A percentile compares a stretch with the other conserved stretches of the same genome.
phyloP scores from a whole-genome alignment of 345 rosid species.

The Mercurialis annua region DNA sequence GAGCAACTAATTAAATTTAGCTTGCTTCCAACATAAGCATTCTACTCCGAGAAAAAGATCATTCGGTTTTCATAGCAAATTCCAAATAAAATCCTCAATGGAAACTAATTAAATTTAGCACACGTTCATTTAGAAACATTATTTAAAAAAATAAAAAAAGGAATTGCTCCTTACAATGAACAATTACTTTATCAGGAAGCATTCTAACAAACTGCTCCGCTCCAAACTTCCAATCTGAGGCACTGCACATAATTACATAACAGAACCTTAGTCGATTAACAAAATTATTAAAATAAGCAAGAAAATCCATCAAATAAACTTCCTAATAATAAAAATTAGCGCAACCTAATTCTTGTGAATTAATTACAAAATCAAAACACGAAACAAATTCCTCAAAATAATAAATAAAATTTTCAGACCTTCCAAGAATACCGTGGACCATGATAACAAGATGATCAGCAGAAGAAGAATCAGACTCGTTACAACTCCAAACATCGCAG shows the following conservation, averaged over 20 bases:
- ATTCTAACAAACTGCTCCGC: conserved; percentile 76
- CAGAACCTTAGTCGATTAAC: conserved; percentile 1
- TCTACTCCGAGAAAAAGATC: too few relatives aligned
- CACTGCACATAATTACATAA: conserved; percentile 43
- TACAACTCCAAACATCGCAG: conserved; percentile 70
- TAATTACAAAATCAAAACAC: neutral
- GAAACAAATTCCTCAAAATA: neutral
- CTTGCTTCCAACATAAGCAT: too few relatives aligned
- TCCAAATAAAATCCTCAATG: too few relatives aligned
- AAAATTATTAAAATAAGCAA: neutral
- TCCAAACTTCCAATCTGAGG: conserved; percentile 89
- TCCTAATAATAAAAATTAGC: neutral
- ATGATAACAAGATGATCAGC: conserved; percentile 94
- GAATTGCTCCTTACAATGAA: conserved; percentile 60
- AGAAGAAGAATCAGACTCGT: conserved; percentile 49
- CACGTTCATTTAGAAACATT: neutral
- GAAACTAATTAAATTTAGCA: too few relatives aligned
- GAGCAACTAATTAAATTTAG: neutral
- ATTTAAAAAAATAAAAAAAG: neutral
- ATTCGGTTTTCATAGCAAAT: too few relatives aligned
- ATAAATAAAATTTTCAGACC: conserved; percentile 29
- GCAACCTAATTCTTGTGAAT: neutral
- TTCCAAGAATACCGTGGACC: conserved; percentile 98
- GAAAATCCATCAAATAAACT: neutral
- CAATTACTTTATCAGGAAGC: conserved; percentile 77